Base-by-base conservation (phyloP, 768 basidiomycete genomes). In the Strobilomyces dryophilus region DNA sequence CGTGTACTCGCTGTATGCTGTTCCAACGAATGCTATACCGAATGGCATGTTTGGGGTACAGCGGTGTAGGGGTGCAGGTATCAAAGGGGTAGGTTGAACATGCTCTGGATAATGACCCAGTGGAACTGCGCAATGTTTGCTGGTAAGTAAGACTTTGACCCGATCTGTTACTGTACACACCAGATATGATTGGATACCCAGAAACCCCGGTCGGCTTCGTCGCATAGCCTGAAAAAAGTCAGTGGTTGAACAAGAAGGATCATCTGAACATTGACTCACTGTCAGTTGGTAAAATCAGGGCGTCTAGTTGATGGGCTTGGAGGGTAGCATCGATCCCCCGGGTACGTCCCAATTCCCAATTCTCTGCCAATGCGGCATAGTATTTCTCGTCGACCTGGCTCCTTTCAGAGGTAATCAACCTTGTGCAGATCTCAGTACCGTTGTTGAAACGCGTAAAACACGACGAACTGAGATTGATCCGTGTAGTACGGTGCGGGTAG, bases 151-250 rank as follows among this genome's bases (percentile, higher is more conserved):
- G 29, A 32, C 9, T 42, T 37, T 12, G 24, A 37, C n/a, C 4
- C 35, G 17, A 42, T 15, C 31, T 27, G 27, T 36, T n/a, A 40
- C 11, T n/a, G 17, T 7, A 57, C 71, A 59, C 41, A 80, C 83
- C 83, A 21, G 84, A 84, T 35, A 85, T 72, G 49, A 85, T 81
- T 2, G 85, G 84, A 57, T 84, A 85, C 8, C 83, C 85, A 5
- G 81, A 80, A 51, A 85, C 77, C 4, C 83, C 84, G 68, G 67
- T 61, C 5, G 68, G 59, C 17, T 56, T 63, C 0, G 71, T 68
- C 6, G 71, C 68, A 26, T 65, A 57, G 29, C 66, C 66, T 69
- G 37, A 31, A 9, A 35, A 35, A 41, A 24, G 26, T 29, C 7
- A 27, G 20, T 24, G 11, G 7, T 2, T 47, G 20, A 47, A 32